Base-by-base conservation (phyloP, 805 yeast genomes). In the Starmerella khaoyaiensis region DNA sequence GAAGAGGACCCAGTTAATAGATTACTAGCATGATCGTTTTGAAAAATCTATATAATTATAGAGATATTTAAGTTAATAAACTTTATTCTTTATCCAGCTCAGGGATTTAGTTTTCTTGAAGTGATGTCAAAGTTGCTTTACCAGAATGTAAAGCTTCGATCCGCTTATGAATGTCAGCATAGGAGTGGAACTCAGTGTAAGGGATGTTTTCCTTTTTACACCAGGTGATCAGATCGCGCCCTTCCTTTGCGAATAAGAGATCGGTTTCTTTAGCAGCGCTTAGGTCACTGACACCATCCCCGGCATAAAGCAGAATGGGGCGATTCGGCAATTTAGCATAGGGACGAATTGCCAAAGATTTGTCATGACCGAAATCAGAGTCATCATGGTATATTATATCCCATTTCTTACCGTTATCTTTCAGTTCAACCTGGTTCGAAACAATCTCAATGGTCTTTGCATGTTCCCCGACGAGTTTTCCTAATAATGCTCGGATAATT, bases 231-330 rank as follows among this genome's bases (percentile, higher is more conserved):
- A 90, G 69, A 56, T 90, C 97, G 52, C 79, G 74, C 34, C 96
- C 98, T 47, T 74, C 73, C 63, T 84, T 87, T 31, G 98, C 98
- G 60, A 87, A 90, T 47, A 90, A 63, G 49, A 87, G 65, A 58
- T 90, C 87, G 28, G 98, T 84, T 59, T 90, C 95, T 54, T 79
- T 77, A 18, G 97, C 96, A 18, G 98, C 98, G 40, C 83, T 73
- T 49, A 90, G 65, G 59, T 90, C 99, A 31, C 93, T 77, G 22
- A 90, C 95, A 46, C 99, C 99, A 58, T 90, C 99, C 41, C 99
- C 99, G 54, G 94, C 81, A 65, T 90, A 90, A 57, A 87, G 82
- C 50, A 83, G 68, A 27, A 65, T 63, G 12, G 93, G 94, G 33
- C 71, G 67, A 16, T 58, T 52, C 6, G 51, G 57, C 25, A 54